phyloP scores from a whole-genome alignment of 1,284 basidiomycete species.

The Leccinum cinnamomeum region DNA sequence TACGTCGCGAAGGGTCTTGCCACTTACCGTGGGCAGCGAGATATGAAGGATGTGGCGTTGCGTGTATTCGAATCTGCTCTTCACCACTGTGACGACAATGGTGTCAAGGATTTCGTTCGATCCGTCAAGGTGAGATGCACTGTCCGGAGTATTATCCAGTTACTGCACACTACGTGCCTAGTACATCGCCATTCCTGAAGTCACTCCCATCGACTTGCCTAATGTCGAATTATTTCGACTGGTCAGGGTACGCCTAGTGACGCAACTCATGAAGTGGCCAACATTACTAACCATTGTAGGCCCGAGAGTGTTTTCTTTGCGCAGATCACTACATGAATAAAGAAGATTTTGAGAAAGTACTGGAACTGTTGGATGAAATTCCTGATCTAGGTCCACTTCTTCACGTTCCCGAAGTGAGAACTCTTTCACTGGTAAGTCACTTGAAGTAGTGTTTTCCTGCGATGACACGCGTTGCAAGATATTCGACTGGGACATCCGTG shows the following conservation, averaged over 20 bases:
- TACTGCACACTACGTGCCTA: not conserved
- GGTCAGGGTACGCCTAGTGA: slow-evolving; percentile 1
- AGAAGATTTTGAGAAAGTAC: not conserved
- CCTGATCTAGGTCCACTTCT: slow-evolving; percentile 9
- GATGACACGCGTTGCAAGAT: slow-evolving; percentile 10
- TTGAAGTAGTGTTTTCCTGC: not conserved
- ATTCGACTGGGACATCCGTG: slow-evolving; percentile 7
- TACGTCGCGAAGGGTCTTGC: slow-evolving; percentile 5
- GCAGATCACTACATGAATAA: not conserved
- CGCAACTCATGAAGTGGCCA: not conserved
- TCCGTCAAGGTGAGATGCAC: slow-evolving; percentile 7
- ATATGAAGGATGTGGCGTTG: not conserved
- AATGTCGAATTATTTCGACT: not conserved
- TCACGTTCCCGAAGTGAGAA: slow-evolving; percentile 2
- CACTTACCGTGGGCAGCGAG: not conserved
- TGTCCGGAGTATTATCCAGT: not conserved
- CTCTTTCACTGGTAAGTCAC: slow-evolving; percentile 5
- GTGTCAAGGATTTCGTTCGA: not conserved
- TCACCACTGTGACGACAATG: not conserved
- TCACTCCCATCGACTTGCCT: not conserved
- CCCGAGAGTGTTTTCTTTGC: not conserved
- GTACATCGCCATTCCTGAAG: slow-evolving; percentile 3
- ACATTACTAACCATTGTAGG: not conserved
- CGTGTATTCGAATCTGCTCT: not conserved
- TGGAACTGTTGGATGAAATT: not conserved